A percentile compares a stretch with the other conserved stretches of the same genome.
These are phyloP conservation scores for Elaphomyces granulatus DNA, from an alignment of 495 filamentous ascomycete species.

Conservation along the genomic window DNA sequence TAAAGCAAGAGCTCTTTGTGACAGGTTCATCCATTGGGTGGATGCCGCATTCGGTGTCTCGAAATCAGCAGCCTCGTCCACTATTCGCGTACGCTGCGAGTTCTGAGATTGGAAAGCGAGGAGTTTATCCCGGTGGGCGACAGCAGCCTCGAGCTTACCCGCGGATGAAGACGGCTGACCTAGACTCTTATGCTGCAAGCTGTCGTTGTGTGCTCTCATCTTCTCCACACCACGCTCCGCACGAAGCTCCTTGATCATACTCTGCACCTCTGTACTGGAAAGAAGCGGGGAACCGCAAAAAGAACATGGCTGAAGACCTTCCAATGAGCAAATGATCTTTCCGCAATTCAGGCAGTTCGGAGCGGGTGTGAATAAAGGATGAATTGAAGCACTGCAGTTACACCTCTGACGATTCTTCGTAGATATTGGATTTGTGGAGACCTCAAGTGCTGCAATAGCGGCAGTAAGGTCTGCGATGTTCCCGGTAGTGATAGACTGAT, in stretches of 20 bases:
- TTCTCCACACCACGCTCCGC: conserved; percentile 77
- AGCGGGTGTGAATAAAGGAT: conserved; percentile 70
- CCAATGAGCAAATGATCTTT: conserved; percentile 92
- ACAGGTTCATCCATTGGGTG: conserved; percentile 77
- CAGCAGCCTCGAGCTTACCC: conserved; percentile 31
- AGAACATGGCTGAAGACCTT: conserved; percentile 89
- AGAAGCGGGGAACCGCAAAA: conserved; percentile 71
- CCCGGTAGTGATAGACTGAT: conserved; percentile 34
- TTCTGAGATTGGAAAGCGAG: conserved; percentile 80
- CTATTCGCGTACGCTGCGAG: conserved; percentile 69
- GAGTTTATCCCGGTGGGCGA: conserved; percentile 69
- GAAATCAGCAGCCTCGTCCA: conserved; percentile 90
- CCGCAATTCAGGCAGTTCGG: conserved; percentile 90
- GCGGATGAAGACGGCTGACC: conserved; percentile 31
- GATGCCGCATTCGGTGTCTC: conserved; percentile 54
- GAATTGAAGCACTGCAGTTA: conserved; percentile 70
- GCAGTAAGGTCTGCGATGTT: conserved; percentile 74
- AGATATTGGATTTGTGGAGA: conserved; percentile 71
- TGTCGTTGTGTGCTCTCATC: conserved; percentile 66
- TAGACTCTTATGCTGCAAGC: conserved; percentile 38
- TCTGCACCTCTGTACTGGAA: conserved; percentile 52
- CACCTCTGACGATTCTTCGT: conserved; percentile 46
- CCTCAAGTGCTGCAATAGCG: conserved; percentile 79
- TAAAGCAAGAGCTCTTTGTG: conserved; percentile 72
- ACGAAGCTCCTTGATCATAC: conserved; percentile 74